Evolutionary conservation across 1,284 basidiomycete genomes (phyloP).

Genomic region (Sporisorium scitamineum): DNA sequence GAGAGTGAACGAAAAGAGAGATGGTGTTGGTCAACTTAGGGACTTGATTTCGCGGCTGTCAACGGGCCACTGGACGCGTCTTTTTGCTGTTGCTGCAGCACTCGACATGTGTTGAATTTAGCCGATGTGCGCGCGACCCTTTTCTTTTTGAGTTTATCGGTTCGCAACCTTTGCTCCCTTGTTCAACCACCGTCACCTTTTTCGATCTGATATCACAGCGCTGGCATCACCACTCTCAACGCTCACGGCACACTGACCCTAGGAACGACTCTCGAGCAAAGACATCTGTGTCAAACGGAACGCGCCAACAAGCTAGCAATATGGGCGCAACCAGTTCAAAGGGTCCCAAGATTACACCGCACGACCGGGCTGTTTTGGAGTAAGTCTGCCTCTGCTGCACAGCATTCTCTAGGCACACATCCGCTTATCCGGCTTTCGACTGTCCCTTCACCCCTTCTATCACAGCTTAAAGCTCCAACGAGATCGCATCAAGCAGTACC

Average conservation of each 20-base stretch:
- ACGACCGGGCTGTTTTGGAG: constrained; percentile 95
- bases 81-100: constrained; percentile 1
- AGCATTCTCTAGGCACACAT: neutral
- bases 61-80: too few relatives aligned
- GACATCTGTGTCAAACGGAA: too few relatives aligned
- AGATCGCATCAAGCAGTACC: constrained; percentile 94
- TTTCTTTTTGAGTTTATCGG: neutral
- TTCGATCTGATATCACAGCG: neutral
- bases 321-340: constrained; percentile 59
- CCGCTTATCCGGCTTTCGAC: neutral
- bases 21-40: too few relatives aligned
- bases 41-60: too few relatives aligned
- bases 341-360: constrained; percentile 81
- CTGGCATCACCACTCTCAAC: neutral
- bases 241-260: too few relatives aligned
- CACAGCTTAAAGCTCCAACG: constrained; percentile 89
- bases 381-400: constrained; percentile 71
- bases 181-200: constrained; percentile 13
- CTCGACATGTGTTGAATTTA: constrained; percentile 13
- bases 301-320: constrained; percentile 6
- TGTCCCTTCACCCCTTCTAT: neutral
- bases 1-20: neutral
- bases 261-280: too few relatives aligned
- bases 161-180: neutral
- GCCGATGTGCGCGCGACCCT: constrained; percentile 8